Conservation (phyloP, 2,329 filamentous ascomycete species). For the Microcyclospora tardicrescens region DNA sequence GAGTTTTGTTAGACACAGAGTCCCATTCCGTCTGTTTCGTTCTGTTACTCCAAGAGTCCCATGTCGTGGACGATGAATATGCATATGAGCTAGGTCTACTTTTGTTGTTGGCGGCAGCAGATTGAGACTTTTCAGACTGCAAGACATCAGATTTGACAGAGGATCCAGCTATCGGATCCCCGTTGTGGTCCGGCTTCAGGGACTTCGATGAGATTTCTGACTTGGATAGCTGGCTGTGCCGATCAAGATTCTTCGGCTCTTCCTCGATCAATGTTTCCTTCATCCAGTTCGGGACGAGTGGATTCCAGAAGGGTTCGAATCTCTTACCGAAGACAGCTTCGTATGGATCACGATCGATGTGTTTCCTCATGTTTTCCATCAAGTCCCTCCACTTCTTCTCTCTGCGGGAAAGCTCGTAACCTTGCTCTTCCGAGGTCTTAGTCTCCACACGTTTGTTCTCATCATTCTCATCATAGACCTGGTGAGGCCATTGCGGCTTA, state of each 20-base stretch:
- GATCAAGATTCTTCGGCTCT: constrained; percentile 3
- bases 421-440: constrained; percentile 5
- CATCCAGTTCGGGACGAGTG: constrained; percentile 20
- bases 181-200: neutral
- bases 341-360: constrained; percentile 30
- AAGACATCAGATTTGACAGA: neutral
- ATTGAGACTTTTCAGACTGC: neutral
- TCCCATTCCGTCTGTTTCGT: constrained; percentile 20
- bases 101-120: neutral
- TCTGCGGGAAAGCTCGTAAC: constrained; percentile 17
- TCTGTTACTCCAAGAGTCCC: constrained; percentile 21
- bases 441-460: constrained; percentile 3
- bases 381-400: constrained; percentile 22
- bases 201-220: neutral
- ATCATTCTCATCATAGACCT: constrained; percentile 6
- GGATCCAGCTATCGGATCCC: too few species aligned
- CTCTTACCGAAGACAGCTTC: constrained; percentile 30
- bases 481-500: neutral
- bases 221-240: constrained; percentile 1
- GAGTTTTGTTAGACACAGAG: constrained; percentile 17
- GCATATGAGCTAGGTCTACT: constrained; percentile 10
- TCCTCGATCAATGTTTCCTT: constrained; percentile 9
- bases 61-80: constrained; percentile 16
- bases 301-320: constrained; percentile 23
- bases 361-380: constrained; percentile 22